Conservation (phyloP, 495 filamentous ascomycete genomes). For the Penicillium salamii region DNA sequence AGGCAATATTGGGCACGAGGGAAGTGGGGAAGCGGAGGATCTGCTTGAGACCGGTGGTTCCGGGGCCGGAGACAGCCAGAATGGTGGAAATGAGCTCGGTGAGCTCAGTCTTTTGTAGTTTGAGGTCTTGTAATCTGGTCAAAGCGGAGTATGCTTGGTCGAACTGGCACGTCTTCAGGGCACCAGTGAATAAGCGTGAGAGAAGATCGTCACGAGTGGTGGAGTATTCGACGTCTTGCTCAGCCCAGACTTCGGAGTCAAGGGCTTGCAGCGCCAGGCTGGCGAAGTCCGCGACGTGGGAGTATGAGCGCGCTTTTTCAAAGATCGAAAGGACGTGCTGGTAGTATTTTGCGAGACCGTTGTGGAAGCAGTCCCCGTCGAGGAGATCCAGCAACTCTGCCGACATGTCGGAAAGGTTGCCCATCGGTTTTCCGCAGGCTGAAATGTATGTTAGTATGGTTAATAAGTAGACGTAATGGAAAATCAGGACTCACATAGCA, state of each 20-base stretch:
- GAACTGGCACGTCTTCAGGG: constrained; percentile 71
- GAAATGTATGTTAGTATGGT: constrained; percentile 9
- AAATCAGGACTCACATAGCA: constrained; percentile 60
- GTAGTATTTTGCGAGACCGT: constrained; percentile 80
- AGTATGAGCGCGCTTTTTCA: constrained; percentile 69
- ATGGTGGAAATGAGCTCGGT: constrained; percentile 70
- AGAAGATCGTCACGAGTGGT: constrained; percentile 63
- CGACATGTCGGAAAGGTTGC: constrained; percentile 48
- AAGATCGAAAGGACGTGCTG: constrained; percentile 80
- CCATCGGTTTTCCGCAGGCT: constrained; percentile 44
- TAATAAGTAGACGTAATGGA: neutral
- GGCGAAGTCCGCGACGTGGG: constrained; percentile 82
- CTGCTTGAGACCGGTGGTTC: constrained; percentile 46
- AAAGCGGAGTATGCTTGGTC: constrained; percentile 80
- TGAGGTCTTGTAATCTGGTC: constrained; percentile 62
- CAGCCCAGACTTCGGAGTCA: constrained; percentile 37
- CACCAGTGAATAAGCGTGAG: constrained; percentile 76
- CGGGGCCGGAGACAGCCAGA: constrained; percentile 61
- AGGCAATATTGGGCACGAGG: constrained; percentile 67
- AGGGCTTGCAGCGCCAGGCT: constrained; percentile 70
- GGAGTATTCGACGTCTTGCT: constrained; percentile 38
- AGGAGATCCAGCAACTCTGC: constrained; percentile 67
- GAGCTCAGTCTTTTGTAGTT: constrained; percentile 60
- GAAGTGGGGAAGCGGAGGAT: constrained; percentile 65
- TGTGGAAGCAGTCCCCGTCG: constrained; percentile 68